Conservation (phyloP, 1,284 basidiomycete species). For the Hypsizygus ulmarius region DNA sequence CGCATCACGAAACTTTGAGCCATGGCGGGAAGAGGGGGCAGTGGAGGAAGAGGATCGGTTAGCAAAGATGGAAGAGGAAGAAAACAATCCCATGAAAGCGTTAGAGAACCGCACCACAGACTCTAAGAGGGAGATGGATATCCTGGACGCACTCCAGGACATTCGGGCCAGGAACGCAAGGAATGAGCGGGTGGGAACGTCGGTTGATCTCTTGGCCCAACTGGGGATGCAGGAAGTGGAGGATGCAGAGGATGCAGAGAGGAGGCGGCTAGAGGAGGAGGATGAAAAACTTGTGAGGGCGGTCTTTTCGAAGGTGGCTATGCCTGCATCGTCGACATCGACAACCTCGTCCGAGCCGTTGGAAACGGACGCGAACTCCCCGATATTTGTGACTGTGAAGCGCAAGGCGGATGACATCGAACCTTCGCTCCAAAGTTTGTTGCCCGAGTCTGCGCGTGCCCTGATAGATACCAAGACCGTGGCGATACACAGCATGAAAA, state of each 20-base stretch:
- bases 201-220: slow-evolving; percentile 59
- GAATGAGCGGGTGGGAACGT: slow-evolving; percentile 76
- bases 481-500: slow-evolving; percentile 49
- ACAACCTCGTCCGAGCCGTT: slow-evolving; percentile 27
- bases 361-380: slow-evolving; percentile 29
- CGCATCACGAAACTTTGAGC: slow-evolving; percentile 92
- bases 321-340: slow-evolving; percentile 32
- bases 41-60: slow-evolving; percentile 75
- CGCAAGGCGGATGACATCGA: slow-evolving; percentile 73
- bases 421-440: slow-evolving; percentile 66
- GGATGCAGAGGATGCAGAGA: slow-evolving; percentile 67
- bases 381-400: slow-evolving; percentile 65
- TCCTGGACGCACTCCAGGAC: slow-evolving; percentile 94
- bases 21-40: slow-evolving; percentile 78
- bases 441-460: slow-evolving; percentile 71
- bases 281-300: slow-evolving; percentile 87
- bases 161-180: slow-evolving; percentile 91
- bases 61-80: slow-evolving; percentile 80
- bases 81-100: slow-evolving; percentile 96
- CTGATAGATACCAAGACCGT: slow-evolving; percentile 54
- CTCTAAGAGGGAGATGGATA: slow-evolving; percentile 97
- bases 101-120: slow-evolving; percentile 91
- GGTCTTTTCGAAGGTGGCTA: slow-evolving; percentile 77
- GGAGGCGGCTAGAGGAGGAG: slow-evolving; percentile 76
- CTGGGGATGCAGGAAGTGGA: slow-evolving; percentile 62